phyloP scores from a whole-genome alignment of 1,139 yeast species.

The Diutina scorzettiae region DNA sequence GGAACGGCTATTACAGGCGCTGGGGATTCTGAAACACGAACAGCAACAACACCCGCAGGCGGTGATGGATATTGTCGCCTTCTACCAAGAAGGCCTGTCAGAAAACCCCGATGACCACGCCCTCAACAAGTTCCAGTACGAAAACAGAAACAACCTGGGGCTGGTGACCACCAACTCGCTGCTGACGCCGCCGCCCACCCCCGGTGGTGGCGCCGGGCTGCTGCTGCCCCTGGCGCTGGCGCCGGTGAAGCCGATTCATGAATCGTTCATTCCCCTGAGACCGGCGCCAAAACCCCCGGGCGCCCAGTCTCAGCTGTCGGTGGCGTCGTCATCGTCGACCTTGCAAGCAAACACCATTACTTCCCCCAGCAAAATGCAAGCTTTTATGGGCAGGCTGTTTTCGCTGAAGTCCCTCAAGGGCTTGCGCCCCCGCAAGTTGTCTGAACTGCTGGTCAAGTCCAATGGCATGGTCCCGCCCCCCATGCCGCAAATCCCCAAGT shows the following conservation, averaged over 20 bases:
- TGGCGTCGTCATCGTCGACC: background rate
- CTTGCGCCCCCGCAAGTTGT: slow-evolving; percentile 9
- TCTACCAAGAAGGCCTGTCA: slow-evolving; percentile 53
- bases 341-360: background rate
- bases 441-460: slow-evolving; percentile 1
- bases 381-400: slow-evolving; percentile 22
- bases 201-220: background rate
- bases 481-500: background rate
- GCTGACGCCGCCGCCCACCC: background rate
- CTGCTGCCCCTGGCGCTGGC: slow-evolving; percentile 2
- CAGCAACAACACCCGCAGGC: slow-evolving; percentile 91
- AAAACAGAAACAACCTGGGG: slow-evolving; percentile 7
- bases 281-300: slow-evolving; percentile 55
- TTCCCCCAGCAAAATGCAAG: slow-evolving; percentile 10
- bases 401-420: slow-evolving; percentile 30
- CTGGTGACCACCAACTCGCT: background rate
- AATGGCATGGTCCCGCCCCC: background rate
- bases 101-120: slow-evolving; percentile 50
- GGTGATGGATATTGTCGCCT: slow-evolving; percentile 84
- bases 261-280: slow-evolving; percentile 44
- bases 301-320: background rate
- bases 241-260: background rate
- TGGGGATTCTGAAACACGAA: slow-evolving; percentile 77
- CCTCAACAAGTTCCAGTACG: slow-evolving; percentile 54
- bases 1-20: slow-evolving; percentile 71